Evolutionary conservation across 2,329 filamentous ascomycete species (phyloP), one percentile per base, ranked within the genome.

Genomic region (Arthrobotrys conoides): DNA sequence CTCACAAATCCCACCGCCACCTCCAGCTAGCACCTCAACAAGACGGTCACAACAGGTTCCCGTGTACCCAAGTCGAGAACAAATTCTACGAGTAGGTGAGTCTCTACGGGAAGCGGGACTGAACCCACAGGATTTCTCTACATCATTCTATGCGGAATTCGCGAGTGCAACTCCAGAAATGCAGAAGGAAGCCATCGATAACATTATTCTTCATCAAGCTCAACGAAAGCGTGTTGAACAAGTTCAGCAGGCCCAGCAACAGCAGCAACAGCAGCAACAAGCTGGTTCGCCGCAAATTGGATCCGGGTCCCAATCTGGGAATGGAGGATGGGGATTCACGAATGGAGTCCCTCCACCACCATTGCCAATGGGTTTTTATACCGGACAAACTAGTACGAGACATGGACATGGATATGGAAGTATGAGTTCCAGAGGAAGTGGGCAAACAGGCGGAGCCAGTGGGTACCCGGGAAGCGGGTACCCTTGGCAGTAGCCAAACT

Each of bases 391-490:
- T 38, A 71, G 64, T 24, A 44, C 61, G 20, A 49, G 73, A 16
- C 73, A 77, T 44, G 55, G 70, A 2, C 73, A 77, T n/a, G 73
- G 73, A 12, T 77, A 77, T 41, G 73, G 73, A 3, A 77, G 73
- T 24, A 77, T 77, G 73, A 77, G 73, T n/a, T 77, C 73, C 12
- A 61, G 73, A 22, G 73, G 73, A 8, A 77, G 73, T 48, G 73
- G 67, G 20, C 73, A 77, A 20, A 69, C 73, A 0, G 53, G 64
- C 33, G 72, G 72, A 2, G 44, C 59, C 49, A 41, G 66, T n/a
- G 73, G 73, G n/a, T 77, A 77, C 41, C 67, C 67, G 3, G 70
- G 55, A 22, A 77, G 70, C 18, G 67, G 59, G 16, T 77, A 77
- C 18, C 73, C 73, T 44, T 77, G 73, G 73, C 73, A 70, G n/a